Evolutionary conservation across 306 rosid species (phyloP).

Genomic region (Sindora glabra): DNA sequence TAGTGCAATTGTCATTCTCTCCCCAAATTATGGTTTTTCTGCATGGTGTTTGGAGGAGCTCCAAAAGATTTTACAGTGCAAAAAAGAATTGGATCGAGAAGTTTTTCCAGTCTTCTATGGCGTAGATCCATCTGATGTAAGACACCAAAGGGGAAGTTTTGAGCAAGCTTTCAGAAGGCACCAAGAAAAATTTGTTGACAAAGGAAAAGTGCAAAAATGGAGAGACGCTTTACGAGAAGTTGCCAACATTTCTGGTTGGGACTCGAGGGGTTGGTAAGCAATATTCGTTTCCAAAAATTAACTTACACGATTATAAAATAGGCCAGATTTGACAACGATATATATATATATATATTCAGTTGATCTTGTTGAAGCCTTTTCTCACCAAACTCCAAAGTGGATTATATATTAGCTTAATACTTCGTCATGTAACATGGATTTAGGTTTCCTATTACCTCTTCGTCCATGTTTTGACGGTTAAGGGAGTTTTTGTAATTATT

Average conservation of each 20-base stretch:
- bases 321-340: too few relatives aligned
- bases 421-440: too few relatives aligned
- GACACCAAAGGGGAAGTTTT: slow-evolving; percentile 20
- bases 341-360: too few relatives aligned
- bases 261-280: slow-evolving; percentile 21
- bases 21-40: slow-evolving; percentile 13
- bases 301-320: too few relatives aligned
- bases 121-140: slow-evolving; percentile 28
- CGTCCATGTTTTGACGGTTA: too few relatives aligned
- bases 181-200: too few relatives aligned
- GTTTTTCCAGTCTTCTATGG: slow-evolving; percentile 28
- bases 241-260: slow-evolving; percentile 28
- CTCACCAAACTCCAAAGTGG: too few relatives aligned
- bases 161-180: slow-evolving; percentile 8
- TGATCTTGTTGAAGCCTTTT: too few relatives aligned
- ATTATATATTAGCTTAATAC: too few relatives aligned
- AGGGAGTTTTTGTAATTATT: too few relatives aligned
- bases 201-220: slow-evolving; percentile 20
- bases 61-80: slow-evolving; percentile 22
- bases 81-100: background rate
- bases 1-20: background rate
- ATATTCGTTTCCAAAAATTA: too few relatives aligned
- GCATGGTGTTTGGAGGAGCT: slow-evolving; percentile 31
- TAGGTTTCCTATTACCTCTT: too few relatives aligned
- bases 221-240: slow-evolving; percentile 19